Conservation (phyloP, 768 basidiomycete genomes). For the Russula virescens region DNA sequence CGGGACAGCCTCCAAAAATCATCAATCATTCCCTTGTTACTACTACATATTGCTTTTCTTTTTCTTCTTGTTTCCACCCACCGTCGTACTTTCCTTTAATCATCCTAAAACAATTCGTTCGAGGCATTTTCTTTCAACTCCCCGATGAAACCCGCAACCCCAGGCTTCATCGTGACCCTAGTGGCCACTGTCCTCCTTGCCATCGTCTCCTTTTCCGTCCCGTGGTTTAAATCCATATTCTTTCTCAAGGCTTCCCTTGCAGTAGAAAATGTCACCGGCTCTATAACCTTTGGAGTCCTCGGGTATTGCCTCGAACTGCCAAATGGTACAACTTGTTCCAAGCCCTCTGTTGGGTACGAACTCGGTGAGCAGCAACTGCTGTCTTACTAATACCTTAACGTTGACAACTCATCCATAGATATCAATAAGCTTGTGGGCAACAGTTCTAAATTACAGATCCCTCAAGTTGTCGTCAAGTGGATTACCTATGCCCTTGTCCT, state of each 20-base stretch:
- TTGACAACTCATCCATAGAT: conserved; percentile 41
- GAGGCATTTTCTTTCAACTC: conserved; percentile 17
- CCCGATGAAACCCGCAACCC: conserved; percentile 76
- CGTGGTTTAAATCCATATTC: conserved; percentile 81
- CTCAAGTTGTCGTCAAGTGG: conserved; percentile 85
- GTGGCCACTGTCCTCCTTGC: conserved; percentile 74
- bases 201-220: conserved; percentile 86
- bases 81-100: neutral
- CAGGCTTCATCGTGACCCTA: conserved; percentile 81
- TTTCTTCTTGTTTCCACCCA: too few relatives aligned
- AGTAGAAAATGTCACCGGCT: conserved; percentile 43
- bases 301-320: conserved; percentile 74
- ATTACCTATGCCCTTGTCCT: conserved; percentile 90
- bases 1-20: neutral
- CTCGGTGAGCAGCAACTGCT: conserved; percentile 63
- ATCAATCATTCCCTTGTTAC: too few relatives aligned
- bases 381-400: neutral
- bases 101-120: neutral
- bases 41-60: too few relatives aligned
- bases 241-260: conserved; percentile 75
- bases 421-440: conserved; percentile 77
- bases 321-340: conserved; percentile 64
- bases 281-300: conserved; percentile 80
- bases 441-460: conserved; percentile 60
- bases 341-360: conserved; percentile 78